A percentile compares a stretch with the other conserved stretches of the same genome.
phyloP scores from a whole-genome alignment of 2,329 filamentous ascomycete species.

The Bipolaris sorokiniana region DNA sequence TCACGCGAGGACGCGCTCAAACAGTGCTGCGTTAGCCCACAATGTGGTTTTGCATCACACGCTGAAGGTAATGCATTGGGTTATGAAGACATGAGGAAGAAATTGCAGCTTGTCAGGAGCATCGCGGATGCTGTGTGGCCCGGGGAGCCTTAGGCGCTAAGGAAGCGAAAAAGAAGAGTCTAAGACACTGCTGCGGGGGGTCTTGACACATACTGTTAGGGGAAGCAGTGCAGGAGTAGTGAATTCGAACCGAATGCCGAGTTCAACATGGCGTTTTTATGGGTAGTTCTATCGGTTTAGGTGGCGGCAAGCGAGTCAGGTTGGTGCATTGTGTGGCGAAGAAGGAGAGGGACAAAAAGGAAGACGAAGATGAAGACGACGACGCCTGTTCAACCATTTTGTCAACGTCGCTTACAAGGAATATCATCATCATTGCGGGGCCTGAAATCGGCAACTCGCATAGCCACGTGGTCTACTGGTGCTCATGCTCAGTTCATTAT shows the following conservation, averaged over 20 bases:
- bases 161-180: slow-evolving; percentile 1
- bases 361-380: too few species aligned
- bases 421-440: slow-evolving; percentile 2
- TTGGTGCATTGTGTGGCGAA: slow-evolving; percentile 1
- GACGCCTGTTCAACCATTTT: background rate
- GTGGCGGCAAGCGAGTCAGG: slow-evolving; percentile 8
- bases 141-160: slow-evolving; percentile 52
- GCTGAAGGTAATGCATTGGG: slow-evolving; percentile 73
- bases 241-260: slow-evolving; percentile 22
- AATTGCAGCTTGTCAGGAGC: slow-evolving; percentile 71
- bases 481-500: background rate
- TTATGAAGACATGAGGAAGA: slow-evolving; percentile 74
- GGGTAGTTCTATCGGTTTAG: slow-evolving; percentile 3
- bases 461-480: slow-evolving; percentile 7
- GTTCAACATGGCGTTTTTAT: slow-evolving; percentile 36
- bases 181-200: background rate
- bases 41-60: slow-evolving; percentile 66
- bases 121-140: slow-evolving; percentile 78
- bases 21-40: slow-evolving; percentile 58
- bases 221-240: slow-evolving; percentile 13
- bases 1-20: slow-evolving; percentile 70
- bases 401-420: background rate
- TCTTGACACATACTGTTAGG: slow-evolving; percentile 1
- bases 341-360: background rate
- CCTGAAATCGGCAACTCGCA: slow-evolving; percentile 7